These are phyloP conservation scores for Vanderwaltozyma yarrowii DNA, from an alignment of 805 yeast genomes.

Conservation along the genomic window DNA sequence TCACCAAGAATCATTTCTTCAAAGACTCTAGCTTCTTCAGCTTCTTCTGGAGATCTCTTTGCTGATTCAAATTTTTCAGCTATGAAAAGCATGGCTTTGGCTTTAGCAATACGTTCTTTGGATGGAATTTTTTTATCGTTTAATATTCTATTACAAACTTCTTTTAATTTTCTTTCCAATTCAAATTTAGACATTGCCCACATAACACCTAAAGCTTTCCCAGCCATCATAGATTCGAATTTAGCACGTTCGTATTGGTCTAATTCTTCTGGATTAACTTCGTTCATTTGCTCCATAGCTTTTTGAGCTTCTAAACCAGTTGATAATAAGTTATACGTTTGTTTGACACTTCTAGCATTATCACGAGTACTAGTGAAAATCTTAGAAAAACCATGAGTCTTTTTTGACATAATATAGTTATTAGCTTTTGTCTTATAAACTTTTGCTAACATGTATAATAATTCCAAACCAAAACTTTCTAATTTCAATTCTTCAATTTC, in stretches of 20 bases:
- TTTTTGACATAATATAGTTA: slow-evolving; percentile 62
- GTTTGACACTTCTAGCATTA: slow-evolving; percentile 73
- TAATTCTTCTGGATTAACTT: slow-evolving; percentile 51
- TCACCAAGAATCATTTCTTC: slow-evolving; percentile 92
- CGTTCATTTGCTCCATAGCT: slow-evolving; percentile 62
- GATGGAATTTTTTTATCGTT: slow-evolving; percentile 54
- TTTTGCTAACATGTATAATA: slow-evolving; percentile 73
- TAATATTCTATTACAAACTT: slow-evolving; percentile 70
- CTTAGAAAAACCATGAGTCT: slow-evolving; percentile 80
- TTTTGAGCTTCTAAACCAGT: slow-evolving; percentile 83
- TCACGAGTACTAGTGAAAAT: slow-evolving; percentile 73
- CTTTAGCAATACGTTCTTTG: slow-evolving; percentile 58
- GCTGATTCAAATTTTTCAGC: slow-evolving; percentile 62
- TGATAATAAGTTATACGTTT: slow-evolving; percentile 71
- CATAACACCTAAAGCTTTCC: slow-evolving; percentile 85
- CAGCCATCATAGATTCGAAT: slow-evolving; percentile 71
- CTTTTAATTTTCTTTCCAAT: slow-evolving; percentile 66
- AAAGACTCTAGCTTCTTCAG: slow-evolving; percentile 82
- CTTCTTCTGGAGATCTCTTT: slow-evolving; percentile 74
- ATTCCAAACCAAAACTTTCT: slow-evolving; percentile 91
- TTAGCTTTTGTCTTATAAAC: slow-evolving; percentile 68
- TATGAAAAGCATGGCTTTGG: slow-evolving; percentile 64
- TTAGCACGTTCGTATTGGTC: slow-evolving; percentile 59
- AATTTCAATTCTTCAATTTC: slow-evolving; percentile 78
- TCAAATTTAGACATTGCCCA: slow-evolving; percentile 93